Conservation (phyloP, 1,284 basidiomycete species). For the Ganoderma lingzhi region DNA sequence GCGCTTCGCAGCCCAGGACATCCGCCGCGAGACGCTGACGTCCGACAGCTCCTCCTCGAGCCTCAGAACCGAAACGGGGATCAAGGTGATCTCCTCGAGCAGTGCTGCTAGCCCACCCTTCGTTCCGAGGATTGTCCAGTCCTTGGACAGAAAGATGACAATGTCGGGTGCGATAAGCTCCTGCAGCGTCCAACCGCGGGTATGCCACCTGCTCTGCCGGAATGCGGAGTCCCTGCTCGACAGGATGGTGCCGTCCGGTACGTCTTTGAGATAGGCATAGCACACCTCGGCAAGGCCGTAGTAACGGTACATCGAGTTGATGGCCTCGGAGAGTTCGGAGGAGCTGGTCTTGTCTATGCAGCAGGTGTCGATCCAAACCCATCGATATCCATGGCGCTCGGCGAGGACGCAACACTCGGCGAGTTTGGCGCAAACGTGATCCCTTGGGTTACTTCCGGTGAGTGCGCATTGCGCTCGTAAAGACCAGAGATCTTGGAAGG, state of each 20-base stretch:
- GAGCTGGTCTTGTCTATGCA: conserved; percentile 5
- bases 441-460: background rate
- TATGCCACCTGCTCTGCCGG: conserved; percentile 2
- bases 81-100: conserved; percentile 3
- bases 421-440: conserved; percentile 2
- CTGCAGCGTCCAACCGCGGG: conserved; percentile 1
- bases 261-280: background rate
- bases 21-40: background rate
- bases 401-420: conserved; percentile 4
- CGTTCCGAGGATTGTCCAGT: background rate
- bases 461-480: background rate
- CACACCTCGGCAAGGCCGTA: conserved; percentile 2
- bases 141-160: background rate
- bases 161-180: background rate
- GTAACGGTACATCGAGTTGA: conserved; percentile 7
- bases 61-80: background rate
- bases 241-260: background rate
- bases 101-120: background rate
- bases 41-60: conserved; percentile 5
- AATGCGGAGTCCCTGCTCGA: background rate
- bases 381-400: conserved; percentile 3
- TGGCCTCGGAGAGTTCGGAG: conserved; percentile 4
- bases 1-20: conserved; percentile 9
- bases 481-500: conserved; percentile 5
- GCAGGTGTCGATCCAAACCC: conserved; percentile 7